These are phyloP conservation scores for Gastrolobium villosum DNA, from an alignment of 306 rosid genomes.

Conservation along the genomic window DNA sequence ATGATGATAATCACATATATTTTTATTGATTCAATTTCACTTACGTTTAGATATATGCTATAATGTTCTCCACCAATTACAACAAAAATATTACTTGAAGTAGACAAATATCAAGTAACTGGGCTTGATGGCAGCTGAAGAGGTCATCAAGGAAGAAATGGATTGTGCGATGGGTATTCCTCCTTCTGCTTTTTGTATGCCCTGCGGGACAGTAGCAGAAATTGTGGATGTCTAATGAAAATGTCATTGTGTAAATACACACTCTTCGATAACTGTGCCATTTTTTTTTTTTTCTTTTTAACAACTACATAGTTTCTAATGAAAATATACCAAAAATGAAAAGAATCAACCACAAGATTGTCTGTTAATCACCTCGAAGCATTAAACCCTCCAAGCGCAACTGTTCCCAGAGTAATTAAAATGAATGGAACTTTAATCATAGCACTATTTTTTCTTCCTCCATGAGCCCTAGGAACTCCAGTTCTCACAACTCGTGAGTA, in stretches of 20 bases:
- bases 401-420: slow-evolving; percentile 69
- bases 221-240: too few relatives aligned
- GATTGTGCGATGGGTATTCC: slow-evolving; percentile 82
- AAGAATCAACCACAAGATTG: slow-evolving; percentile 13
- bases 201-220: slow-evolving; percentile 54
- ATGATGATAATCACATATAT: slow-evolving; percentile 13
- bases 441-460: slow-evolving; percentile 63
- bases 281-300: too few relatives aligned
- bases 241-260: not conserved
- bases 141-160: slow-evolving; percentile 77
- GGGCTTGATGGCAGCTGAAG: not conserved
- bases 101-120: not conserved
- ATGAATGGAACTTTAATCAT: slow-evolving; percentile 72
- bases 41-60: slow-evolving; percentile 15
- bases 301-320: not conserved
- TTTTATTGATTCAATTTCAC: slow-evolving; percentile 36
- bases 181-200: slow-evolving; percentile 79
- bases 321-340: not conserved
- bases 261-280: too few relatives aligned
- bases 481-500: slow-evolving; percentile 70
- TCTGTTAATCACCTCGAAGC: slow-evolving; percentile 64
- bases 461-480: slow-evolving; percentile 71
- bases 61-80: slow-evolving; percentile 24
- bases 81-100: not conserved
- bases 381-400: slow-evolving; percentile 72